Percentiles rank a stretch among this genome's conserved stretches.
Evolutionary conservation across 179 eudicot genomes (phyloP).

Genomic region (Patellifolia procumbens): DNA sequence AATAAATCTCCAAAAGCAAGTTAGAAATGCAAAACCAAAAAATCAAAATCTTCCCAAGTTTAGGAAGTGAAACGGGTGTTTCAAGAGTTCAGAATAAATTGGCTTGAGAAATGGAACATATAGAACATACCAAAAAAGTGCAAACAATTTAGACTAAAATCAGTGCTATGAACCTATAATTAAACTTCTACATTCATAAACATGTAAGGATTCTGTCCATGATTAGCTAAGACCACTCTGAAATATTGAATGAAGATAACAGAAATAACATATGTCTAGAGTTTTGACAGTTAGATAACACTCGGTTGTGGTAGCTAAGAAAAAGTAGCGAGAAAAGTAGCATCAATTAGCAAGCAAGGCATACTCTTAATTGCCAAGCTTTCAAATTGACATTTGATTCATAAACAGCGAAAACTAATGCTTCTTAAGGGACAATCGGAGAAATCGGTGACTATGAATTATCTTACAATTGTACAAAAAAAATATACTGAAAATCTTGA

Average conservation of each 20-base stretch:
- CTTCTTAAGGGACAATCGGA: not conserved
- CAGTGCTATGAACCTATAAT: not conserved
- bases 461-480: not conserved
- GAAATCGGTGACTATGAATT: not conserved
- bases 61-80: not conserved
- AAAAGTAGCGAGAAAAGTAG: too few species aligned
- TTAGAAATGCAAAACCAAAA: not conserved
- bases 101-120: not conserved
- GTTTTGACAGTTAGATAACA: not conserved
- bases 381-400: not conserved
- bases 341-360: too few species aligned
- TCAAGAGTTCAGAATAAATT: not conserved
- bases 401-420: not conserved
- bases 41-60: not conserved
- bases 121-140: not conserved
- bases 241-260: not conserved
- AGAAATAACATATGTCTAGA: not conserved
- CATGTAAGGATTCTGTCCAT: not conserved
- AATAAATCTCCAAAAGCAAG: not conserved
- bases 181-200: not conserved
- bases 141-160: not conserved
- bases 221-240: not conserved
- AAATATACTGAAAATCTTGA: not conserved
- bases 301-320: not conserved
- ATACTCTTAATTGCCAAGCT: too few species aligned